phyloP scores from a whole-genome alignment of 805 yeast species.

The Monosporozyma solicola region DNA sequence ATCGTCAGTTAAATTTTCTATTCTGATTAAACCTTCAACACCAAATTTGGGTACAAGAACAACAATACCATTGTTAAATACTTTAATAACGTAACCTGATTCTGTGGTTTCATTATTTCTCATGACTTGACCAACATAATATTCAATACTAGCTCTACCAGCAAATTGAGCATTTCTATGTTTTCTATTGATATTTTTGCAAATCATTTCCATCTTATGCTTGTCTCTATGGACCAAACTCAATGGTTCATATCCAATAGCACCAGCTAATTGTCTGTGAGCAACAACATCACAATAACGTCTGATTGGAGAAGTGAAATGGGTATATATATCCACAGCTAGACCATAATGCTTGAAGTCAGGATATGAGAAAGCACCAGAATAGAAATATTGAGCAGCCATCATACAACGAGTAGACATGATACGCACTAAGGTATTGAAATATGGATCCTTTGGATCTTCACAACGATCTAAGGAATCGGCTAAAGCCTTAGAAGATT shows the following conservation, averaged over 20 bases:
- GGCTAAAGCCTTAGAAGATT: slow-evolving; percentile 83
- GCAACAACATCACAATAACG: slow-evolving; percentile 97
- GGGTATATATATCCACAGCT: slow-evolving; percentile 95
- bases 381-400: slow-evolving; percentile 95
- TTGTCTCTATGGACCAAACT: slow-evolving; percentile 81
- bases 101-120: slow-evolving; percentile 70
- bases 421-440: slow-evolving; percentile 87
- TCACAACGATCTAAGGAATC: slow-evolving; percentile 85
- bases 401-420: slow-evolving; percentile 99
- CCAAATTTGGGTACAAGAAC: slow-evolving; percentile 94
- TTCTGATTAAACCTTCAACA: slow-evolving; percentile 82
- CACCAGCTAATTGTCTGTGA: slow-evolving; percentile 96
- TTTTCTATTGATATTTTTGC: slow-evolving; percentile 81
- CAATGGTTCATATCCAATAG: slow-evolving; percentile 84
- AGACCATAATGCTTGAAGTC: slow-evolving; percentile 95
- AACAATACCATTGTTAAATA: slow-evolving; percentile 89
- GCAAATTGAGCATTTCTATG: slow-evolving; percentile 99
- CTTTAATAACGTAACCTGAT: slow-evolving; percentile 86
- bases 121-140: slow-evolving; percentile 97
- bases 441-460: slow-evolving; percentile 77
- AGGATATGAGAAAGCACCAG: slow-evolving; percentile 81
- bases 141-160: slow-evolving; percentile 95
- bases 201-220: slow-evolving; percentile 78
- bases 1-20: slow-evolving; percentile 64
- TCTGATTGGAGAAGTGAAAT: slow-evolving; percentile 96